Evolutionary conservation across 257 asterid genomes (phyloP).

Genomic region (Nemophila menziesii): DNA sequence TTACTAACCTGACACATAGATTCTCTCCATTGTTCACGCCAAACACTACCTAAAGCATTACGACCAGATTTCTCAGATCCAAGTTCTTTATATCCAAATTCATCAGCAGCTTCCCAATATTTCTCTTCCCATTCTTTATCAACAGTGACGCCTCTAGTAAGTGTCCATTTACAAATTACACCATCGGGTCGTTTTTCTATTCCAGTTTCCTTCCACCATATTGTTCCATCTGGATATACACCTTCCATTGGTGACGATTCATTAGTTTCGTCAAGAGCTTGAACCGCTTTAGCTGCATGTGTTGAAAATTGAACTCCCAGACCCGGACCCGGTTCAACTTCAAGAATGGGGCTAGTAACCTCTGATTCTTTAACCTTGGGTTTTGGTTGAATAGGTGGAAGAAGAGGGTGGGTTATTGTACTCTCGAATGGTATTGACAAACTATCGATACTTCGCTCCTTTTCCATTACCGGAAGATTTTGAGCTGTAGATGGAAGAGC

Average conservation of each 20-base stretch:
- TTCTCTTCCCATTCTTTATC: constrained; percentile 93
- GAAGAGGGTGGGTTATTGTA: constrained; percentile 27
- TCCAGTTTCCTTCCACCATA: constrained; percentile 97
- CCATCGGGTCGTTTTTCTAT: constrained; percentile 71
- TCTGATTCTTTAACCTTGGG: constrained; percentile 39
- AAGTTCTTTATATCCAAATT: constrained; percentile 81
- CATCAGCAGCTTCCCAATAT: constrained; percentile 97
- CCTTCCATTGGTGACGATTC: constrained; percentile 30
- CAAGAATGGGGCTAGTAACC: constrained; percentile 18
- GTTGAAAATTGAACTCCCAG: constrained; percentile 54
- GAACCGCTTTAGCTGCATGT: constrained; percentile 71
- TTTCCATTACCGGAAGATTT: constrained; percentile 48
- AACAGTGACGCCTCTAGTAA: constrained; percentile 64
- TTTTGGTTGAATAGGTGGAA: constrained; percentile 47
- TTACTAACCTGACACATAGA: constrained; percentile 65
- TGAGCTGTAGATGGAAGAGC: constrained; percentile 29
- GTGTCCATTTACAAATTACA: constrained; percentile 79
- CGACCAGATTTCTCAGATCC: constrained; percentile 99
- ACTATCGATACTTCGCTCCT: constrained; percentile 39
- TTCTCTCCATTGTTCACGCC: constrained; percentile 95
- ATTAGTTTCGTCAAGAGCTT: constrained; percentile 38
- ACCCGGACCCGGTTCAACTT: constrained; percentile 48
- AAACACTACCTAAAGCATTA: constrained; percentile 75
- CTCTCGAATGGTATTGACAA: constrained; percentile 70
- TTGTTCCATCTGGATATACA: constrained; percentile 54